phyloP scores from a whole-genome alignment of 352 stramenopile species.

The Peronospora destructor region DNA sequence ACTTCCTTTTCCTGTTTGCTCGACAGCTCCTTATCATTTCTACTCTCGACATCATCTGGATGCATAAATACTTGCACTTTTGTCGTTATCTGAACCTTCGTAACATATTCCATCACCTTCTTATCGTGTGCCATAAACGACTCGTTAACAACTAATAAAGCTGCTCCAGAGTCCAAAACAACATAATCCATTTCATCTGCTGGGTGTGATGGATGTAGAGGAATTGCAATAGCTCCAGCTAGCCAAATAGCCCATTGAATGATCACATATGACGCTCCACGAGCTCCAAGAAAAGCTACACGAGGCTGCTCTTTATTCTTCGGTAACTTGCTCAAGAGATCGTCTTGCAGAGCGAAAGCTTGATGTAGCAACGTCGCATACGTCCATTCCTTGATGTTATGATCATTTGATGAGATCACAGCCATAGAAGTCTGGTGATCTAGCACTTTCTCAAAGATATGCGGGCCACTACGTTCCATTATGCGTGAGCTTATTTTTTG shows the following conservation, averaged over 20 bases:
- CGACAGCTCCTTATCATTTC: conserved; percentile 8
- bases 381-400: conserved; percentile 29
- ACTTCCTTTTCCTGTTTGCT: conserved; percentile 19
- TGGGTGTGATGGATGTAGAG: conserved; percentile 51
- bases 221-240: conserved; percentile 54
- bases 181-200: conserved; percentile 70
- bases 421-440: conserved; percentile 21
- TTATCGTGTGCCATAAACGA: conserved; percentile 23
- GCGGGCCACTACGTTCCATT: conserved; percentile 9
- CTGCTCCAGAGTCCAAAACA: conserved; percentile 44
- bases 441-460: conserved; percentile 29
- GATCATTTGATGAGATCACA: conserved; percentile 5
- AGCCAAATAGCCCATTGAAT: conserved; percentile 79
- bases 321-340: conserved; percentile 16
- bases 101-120: conserved; percentile 25
- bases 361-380: conserved; percentile 38
- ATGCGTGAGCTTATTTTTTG: no score
- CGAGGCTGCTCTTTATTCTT: conserved; percentile 22
- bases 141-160: conserved; percentile 44
- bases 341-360: conserved; percentile 29
- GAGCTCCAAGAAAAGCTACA: conserved; percentile 37
- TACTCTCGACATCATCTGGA: conserved; percentile 15
- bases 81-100: conserved; percentile 11
- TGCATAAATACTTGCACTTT: conserved; percentile 23
- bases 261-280: conserved; percentile 46